phyloP scores from a whole-genome alignment of 345 rosid genomes.

The Triadica sebifera region DNA sequence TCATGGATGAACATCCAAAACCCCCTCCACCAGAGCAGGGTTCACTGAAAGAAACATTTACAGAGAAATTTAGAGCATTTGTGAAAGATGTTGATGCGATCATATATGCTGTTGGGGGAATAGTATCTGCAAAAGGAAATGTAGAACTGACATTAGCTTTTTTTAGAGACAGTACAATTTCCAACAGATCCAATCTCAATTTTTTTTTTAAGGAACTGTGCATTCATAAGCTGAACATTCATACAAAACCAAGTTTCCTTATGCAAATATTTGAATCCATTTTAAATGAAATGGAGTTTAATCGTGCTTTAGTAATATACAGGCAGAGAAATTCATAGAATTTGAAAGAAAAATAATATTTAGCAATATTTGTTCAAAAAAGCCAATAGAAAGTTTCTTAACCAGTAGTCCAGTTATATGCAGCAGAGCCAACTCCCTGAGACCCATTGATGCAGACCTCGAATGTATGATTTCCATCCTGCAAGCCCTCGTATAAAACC shows the following conservation, averaged over 20 bases:
- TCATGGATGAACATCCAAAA: slow-evolving; percentile 71
- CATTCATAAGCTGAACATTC: background rate
- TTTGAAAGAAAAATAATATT: background rate
- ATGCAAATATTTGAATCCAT: background rate
- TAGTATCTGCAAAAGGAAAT: slow-evolving; percentile 55
- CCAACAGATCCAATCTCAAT: background rate
- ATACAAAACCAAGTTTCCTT: background rate
- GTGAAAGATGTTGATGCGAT: slow-evolving; percentile 66
- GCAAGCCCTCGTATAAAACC: slow-evolving; percentile 51
- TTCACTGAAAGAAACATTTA: slow-evolving; percentile 68
- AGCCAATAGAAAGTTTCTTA: slow-evolving; percentile 34
- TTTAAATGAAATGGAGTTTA: background rate
- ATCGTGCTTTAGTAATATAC: background rate
- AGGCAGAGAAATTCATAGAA: background rate
- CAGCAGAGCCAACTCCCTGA: slow-evolving; percentile 53
- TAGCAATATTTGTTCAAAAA: slow-evolving; percentile 16
- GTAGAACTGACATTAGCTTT: slow-evolving; percentile 15
- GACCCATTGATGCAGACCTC: slow-evolving; percentile 59
- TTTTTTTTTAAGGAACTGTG: background rate
- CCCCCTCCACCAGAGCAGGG: slow-evolving; percentile 74
- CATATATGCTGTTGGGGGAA: slow-evolving; percentile 70
- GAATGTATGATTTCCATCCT: slow-evolving; percentile 77
- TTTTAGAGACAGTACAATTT: background rate
- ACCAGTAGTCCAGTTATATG: slow-evolving; percentile 83
- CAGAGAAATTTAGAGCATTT: slow-evolving; percentile 67